Base-by-base conservation (phyloP, 2,329 filamentous ascomycete genomes). In the Helminthosporium solani region DNA sequence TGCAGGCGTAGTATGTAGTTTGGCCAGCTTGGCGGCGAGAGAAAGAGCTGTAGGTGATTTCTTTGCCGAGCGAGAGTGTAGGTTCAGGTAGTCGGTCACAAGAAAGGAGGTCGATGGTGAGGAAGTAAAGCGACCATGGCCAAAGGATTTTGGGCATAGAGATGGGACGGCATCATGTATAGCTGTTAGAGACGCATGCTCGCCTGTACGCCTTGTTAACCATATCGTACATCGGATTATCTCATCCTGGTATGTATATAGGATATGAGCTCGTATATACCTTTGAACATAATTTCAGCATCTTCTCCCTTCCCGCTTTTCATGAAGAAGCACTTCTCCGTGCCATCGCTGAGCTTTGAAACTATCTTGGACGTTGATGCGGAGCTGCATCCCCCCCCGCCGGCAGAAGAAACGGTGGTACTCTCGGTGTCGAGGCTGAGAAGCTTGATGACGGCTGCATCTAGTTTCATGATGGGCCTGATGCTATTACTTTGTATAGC, bases 101-200 rank as follows among this genome's bases (percentile, higher is more conserved):
- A 84, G 73, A 42, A 80, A 81, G 2, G 74, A 76, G 1, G 70
- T 74, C 21, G 80, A 74, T 2, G 76, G 61, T 1, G 64, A 62
- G 1, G 74, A 69, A 9, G 75, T 68, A 8, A 85, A 72, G 1
- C 68, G 54, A 1, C 91, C 91, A 64, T 88, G 83, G 27, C 87
- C 88, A 64, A 90, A 78, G 0, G 88, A 86, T 37, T 78, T 77
- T 0, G 91, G 90, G 62, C 88, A 92, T 42, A 96, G 80, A 25
- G 79, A 79, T 1, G 90, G 87, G 0, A 94, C 86, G 12, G 77
- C 76, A 36, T 75, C 63, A 64, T 90, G 80, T 55, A 97, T 88
- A 43, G 90, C 88, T 63, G 90, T 91, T 44, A 96, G 81, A 2
- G 89, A 95, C 40, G 82, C 81, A 64, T 90, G 86, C 70, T 96